Evolutionary conservation across 257 asterid species (phyloP).

Genomic region (Capsicum chinense): DNA sequence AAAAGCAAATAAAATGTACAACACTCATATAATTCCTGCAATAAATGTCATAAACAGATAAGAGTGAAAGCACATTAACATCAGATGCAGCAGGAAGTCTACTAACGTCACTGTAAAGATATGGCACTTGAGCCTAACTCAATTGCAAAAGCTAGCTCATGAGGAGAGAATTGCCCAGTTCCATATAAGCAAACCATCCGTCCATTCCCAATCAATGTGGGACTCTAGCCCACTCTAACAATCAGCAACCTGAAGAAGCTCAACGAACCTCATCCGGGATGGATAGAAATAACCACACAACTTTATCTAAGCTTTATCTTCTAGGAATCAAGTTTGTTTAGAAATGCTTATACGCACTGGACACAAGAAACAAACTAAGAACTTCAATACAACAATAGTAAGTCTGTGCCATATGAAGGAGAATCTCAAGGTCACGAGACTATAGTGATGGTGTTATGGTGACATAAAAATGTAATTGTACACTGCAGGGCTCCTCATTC

Average conservation of each 20-base stretch:
- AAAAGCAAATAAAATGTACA: background rate
- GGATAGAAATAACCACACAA: background rate
- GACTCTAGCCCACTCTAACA: too few relatives aligned
- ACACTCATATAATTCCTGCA: background rate
- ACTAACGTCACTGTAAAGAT: background rate
- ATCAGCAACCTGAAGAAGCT: slow-evolving; percentile 10
- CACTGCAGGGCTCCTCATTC: background rate
- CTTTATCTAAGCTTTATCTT: background rate
- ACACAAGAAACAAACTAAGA: background rate
- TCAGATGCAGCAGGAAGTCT: background rate
- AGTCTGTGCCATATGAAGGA: background rate
- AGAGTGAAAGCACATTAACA: slow-evolving; percentile 18
- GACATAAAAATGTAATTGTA: background rate
- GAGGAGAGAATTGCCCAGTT: too few relatives aligned
- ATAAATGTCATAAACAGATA: background rate
- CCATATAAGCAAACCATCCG: too few relatives aligned
- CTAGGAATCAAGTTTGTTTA: background rate
- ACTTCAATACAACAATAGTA: background rate
- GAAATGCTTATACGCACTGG: background rate
- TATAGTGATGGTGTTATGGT: background rate
- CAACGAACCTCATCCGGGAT: background rate
- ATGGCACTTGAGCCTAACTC: too few relatives aligned
- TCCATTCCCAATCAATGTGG: too few relatives aligned
- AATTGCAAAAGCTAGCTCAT: too few relatives aligned
- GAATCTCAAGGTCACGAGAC: background rate